Evolutionary conservation across 345 rosid species (phyloP), one percentile per base, ranked within the genome.

Genomic region (Corchorus capsularis): DNA sequence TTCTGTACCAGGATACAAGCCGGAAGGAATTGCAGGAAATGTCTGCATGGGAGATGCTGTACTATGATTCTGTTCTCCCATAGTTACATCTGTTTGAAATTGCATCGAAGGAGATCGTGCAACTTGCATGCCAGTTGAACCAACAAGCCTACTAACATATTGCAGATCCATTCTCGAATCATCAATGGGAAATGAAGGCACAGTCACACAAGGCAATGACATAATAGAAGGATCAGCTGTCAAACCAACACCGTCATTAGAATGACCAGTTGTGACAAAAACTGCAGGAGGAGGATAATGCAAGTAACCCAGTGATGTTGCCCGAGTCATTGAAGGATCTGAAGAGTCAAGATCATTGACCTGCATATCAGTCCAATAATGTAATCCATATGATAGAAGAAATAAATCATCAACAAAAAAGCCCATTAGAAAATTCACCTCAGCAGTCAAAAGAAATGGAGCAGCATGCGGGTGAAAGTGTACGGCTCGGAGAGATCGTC

Each of bases 301-400:
- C 82, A 88, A 78, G 78, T 92, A 86, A 41, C 92, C 94, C 9
- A 79, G 88, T 65, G 97, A 90, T 46, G 97, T 90, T 59, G 94
- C 94, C 60, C 76, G 80, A 60, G 94, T 81, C 94, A 92, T 89
- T 22, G 85, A 82, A 52, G 91, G 86, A 87, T 92, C 97, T 82
- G 94, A 84, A 77, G 94, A 89, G 86, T 89, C 93, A 86, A 86
- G 91, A 83, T 92, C 93, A 86, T 87, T 92, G 84, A 92, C 97
- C 97, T 92, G 93, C 94, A 90, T 83, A 82, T 83, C 87, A 77
- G 83, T 80, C 82, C 72, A 83, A 80, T 63, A 81, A 68, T 87
- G 83, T 85, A 87, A 92, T 82, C 78, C 52, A 67, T 72, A 73
- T 47, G 55, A 76, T 56, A 74, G 66, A 45, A 45, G 12, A 65